A percentile compares a stretch with the other conserved stretches of the same genome.
Conservation (phyloP, 352 stramenopile species). For the Phytophthora sp. region DNA sequence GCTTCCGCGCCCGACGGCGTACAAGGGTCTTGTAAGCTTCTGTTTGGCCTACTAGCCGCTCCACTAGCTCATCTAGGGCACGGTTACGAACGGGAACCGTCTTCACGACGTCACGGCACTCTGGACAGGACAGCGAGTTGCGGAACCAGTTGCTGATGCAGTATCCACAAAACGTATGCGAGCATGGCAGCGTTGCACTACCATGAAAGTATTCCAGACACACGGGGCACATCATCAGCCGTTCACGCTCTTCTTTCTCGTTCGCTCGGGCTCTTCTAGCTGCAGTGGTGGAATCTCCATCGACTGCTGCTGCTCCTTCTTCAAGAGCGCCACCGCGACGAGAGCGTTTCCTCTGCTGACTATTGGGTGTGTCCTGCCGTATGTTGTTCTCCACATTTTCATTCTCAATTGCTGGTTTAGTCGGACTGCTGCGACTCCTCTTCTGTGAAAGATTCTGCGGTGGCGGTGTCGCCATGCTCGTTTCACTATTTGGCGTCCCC, state of each 20-base stretch:
- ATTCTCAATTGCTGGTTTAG: conserved; percentile 14
- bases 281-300: conserved; percentile 10
- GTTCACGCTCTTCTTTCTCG: conserved; percentile 58
- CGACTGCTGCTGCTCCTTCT: conserved; percentile 22
- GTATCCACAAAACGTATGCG: conserved; percentile 83
- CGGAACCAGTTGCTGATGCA: conserved; percentile 87
- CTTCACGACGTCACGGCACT: conserved; percentile 72
- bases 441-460: conserved; percentile 35
- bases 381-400: conserved; percentile 32
- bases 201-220: conserved; percentile 85
- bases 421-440: conserved; percentile 34
- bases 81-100: conserved; percentile 80
- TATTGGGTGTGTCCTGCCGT: conserved; percentile 29
- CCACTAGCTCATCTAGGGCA: conserved; percentile 80
- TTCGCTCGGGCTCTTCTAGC: conserved; percentile 29
- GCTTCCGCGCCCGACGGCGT: conserved; percentile 39
- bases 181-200: conserved; percentile 81
- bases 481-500: conserved; percentile 19
- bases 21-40: conserved; percentile 62
- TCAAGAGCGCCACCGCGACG: conserved; percentile 31
- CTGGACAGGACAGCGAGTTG: conserved; percentile 73
- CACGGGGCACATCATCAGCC: conserved; percentile 80
- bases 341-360: conserved; percentile 48
- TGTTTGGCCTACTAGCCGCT: conserved; percentile 67
- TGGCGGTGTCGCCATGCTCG: conserved; percentile 17